Conservation (phyloP, 768 basidiomycete species). For the Lactarius hengduanensis region DNA sequence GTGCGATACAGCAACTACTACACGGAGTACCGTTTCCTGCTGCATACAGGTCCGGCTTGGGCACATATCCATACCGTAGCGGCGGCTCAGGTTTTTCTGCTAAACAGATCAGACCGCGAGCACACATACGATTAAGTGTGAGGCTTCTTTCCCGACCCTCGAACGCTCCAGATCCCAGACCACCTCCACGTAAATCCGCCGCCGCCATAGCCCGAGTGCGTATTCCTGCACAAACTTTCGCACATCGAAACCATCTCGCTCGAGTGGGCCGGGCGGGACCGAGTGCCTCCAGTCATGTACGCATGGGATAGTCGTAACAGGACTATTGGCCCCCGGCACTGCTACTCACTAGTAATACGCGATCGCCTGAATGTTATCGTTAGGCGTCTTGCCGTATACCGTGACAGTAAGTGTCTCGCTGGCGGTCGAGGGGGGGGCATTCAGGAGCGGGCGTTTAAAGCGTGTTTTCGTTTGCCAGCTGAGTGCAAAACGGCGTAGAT, state of each 20-base stretch:
- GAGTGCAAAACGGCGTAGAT: too few relatives aligned
- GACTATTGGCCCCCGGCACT: slow-evolving; percentile 44
- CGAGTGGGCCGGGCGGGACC: slow-evolving; percentile 29
- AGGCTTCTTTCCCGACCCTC: slow-evolving; percentile 60
- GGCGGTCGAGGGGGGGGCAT: too few relatives aligned
- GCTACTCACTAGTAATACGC: too few relatives aligned
- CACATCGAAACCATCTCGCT: slow-evolving; percentile 62
- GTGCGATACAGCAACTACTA: not conserved
- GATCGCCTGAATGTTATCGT: too few relatives aligned
- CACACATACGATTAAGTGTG: not conserved
- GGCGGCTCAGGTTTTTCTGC: slow-evolving; percentile 44
- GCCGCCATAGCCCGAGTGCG: slow-evolving; percentile 58
- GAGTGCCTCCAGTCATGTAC: slow-evolving; percentile 34
- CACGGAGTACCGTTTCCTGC: slow-evolving; percentile 2
- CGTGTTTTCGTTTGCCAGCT: too few relatives aligned
- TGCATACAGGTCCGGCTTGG: slow-evolving; percentile 46
- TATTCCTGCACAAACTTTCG: slow-evolving; percentile 59
- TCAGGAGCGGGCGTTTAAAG: too few relatives aligned
- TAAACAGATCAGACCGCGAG: slow-evolving; percentile 18
- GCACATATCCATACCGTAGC: slow-evolving; percentile 47
- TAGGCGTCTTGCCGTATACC: too few relatives aligned
- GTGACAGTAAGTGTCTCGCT: too few relatives aligned
- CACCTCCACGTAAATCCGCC: slow-evolving; percentile 67
- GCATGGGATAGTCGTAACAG: slow-evolving; percentile 73
- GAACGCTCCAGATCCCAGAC: slow-evolving; percentile 57